Evolutionary conservation across 495 filamentous ascomycete species (phyloP).

Genomic region (Penicillium macrosclerotiorum): DNA sequence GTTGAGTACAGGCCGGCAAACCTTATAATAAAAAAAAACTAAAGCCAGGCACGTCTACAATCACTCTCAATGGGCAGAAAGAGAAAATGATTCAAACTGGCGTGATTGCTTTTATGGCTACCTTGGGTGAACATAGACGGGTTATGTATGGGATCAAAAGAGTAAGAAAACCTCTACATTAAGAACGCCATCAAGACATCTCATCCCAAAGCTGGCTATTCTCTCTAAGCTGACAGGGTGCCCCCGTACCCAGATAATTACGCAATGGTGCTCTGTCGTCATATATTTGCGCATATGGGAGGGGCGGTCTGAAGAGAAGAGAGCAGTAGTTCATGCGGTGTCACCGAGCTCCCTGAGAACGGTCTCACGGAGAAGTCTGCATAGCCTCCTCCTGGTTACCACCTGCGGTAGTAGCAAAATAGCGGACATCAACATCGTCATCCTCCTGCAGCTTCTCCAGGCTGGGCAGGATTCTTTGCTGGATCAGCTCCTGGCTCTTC

Average conservation of each 20-base stretch:
- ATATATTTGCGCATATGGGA: constrained; percentile 16
- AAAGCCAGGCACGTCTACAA: background rate
- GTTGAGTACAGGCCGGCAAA: too few species aligned
- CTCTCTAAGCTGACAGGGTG: constrained; percentile 36
- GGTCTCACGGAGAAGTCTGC: constrained; percentile 47
- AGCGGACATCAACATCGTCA: constrained; percentile 96
- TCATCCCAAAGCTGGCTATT: constrained; percentile 42
- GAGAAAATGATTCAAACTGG: constrained; percentile 4
- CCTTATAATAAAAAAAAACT: background rate
- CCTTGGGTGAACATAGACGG: constrained; percentile 10
- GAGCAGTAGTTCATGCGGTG: constrained; percentile 11
- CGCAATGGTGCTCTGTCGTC: constrained; percentile 16
- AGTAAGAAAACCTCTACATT: constrained; percentile 46
- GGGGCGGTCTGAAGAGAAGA: constrained; percentile 6
- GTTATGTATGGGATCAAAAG: constrained; percentile 31
- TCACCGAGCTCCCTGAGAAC: background rate
- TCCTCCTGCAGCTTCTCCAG: constrained; percentile 94
- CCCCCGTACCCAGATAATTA: constrained; percentile 18
- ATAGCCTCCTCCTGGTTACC: constrained; percentile 46
- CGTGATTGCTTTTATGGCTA: constrained; percentile 23
- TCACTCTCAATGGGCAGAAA: background rate
- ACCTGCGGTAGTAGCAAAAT: constrained; percentile 78
- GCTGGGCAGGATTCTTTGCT: constrained; percentile 82
- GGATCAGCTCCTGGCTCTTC: constrained; percentile 76
- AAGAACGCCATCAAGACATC: constrained; percentile 42